Evolutionary conservation across 2,329 filamentous ascomycete species (phyloP).

Genomic region (Ophidiomyces ophidiicola): DNA sequence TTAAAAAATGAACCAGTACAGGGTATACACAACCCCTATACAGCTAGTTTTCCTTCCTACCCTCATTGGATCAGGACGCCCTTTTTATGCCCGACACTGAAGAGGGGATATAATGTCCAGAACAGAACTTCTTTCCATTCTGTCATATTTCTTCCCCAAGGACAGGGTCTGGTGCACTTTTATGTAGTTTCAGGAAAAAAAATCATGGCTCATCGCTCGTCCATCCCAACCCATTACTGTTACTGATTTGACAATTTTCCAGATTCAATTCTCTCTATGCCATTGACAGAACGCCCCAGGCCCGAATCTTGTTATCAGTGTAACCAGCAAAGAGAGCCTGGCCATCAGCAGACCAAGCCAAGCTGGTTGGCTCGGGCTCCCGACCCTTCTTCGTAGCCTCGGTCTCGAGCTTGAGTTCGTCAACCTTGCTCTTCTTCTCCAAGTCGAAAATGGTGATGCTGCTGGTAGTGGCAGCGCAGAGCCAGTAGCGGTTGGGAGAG

Average conservation of each 20-base stretch:
- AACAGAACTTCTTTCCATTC: slow-evolving; percentile 7
- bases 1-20: slow-evolving; percentile 3
- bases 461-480: slow-evolving; percentile 92
- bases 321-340: slow-evolving; percentile 99
- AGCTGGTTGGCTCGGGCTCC: slow-evolving; percentile 92
- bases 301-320: slow-evolving; percentile 98
- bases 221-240: slow-evolving; percentile 18
- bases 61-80: slow-evolving; percentile 10
- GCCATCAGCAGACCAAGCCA: slow-evolving; percentile 96
- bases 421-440: slow-evolving; percentile 99
- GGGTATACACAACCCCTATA: slow-evolving; percentile 1
- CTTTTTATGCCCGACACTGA: slow-evolving; percentile 8
- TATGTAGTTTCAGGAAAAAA: slow-evolving; percentile 5
- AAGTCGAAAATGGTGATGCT: slow-evolving; percentile 99
- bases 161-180: slow-evolving; percentile 1
- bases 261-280: slow-evolving; percentile 44
- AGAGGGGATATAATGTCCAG: slow-evolving; percentile 1
- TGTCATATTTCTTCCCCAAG: slow-evolving; percentile 1
- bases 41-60: slow-evolving; percentile 9
- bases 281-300: slow-evolving; percentile 95
- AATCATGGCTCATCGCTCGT: slow-evolving; percentile 36
- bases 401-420: slow-evolving; percentile 97
- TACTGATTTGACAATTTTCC: slow-evolving; percentile 24
- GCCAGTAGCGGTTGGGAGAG: slow-evolving; percentile 99
- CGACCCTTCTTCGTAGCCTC: slow-evolving; percentile 97